A percentile compares a stretch with the other conserved stretches of the same genome.
These are phyloP conservation scores for Xerocomellus dryophilus DNA, from an alignment of 768 basidiomycete genomes.

Conservation along the genomic window DNA sequence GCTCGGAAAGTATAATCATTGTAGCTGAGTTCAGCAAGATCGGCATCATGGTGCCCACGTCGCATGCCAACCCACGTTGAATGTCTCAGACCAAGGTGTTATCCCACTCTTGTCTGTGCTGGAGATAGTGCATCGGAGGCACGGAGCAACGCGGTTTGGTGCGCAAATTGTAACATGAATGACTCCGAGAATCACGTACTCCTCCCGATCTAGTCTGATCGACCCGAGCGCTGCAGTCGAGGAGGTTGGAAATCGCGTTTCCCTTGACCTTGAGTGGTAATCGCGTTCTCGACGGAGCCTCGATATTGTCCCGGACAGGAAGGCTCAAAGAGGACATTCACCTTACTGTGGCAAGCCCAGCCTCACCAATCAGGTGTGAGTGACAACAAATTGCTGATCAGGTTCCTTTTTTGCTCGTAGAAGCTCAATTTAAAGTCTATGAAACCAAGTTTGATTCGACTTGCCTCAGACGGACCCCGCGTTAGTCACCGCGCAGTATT, in stretches of 20 bases:
- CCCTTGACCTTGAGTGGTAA: constrained; percentile 5
- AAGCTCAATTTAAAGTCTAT: neutral
- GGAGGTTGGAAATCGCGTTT: constrained; percentile 15
- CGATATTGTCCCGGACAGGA: constrained; percentile 11
- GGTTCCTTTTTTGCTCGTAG: neutral
- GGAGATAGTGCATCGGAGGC: constrained; percentile 9
- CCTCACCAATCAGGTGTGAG: constrained; percentile 26
- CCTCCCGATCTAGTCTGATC: constrained; percentile 4
- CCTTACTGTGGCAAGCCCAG: constrained; percentile 1
- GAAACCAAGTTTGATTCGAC: constrained; percentile 7
- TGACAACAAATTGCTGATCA: constrained; percentile 10
- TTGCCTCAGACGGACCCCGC: constrained; percentile 14
- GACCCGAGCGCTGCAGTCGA: constrained; percentile 1
- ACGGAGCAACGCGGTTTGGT: constrained; percentile 9
- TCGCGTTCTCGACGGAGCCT: constrained; percentile 24
- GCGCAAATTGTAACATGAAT: constrained; percentile 12
- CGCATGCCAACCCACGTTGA: constrained; percentile 22
- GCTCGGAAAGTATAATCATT: constrained; percentile 1
- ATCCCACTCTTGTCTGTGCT: constrained; percentile 15
- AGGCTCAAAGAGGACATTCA: constrained; percentile 8
- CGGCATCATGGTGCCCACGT: constrained; percentile 20
- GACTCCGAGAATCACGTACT: constrained; percentile 17
- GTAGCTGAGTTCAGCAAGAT: constrained; percentile 2
- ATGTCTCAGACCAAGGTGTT: neutral
- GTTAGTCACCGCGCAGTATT: constrained; percentile 12